These are phyloP conservation scores for Sphaerostilbella broomeana DNA, from an alignment of 2,329 filamentous ascomycete genomes.

Conservation along the genomic window DNA sequence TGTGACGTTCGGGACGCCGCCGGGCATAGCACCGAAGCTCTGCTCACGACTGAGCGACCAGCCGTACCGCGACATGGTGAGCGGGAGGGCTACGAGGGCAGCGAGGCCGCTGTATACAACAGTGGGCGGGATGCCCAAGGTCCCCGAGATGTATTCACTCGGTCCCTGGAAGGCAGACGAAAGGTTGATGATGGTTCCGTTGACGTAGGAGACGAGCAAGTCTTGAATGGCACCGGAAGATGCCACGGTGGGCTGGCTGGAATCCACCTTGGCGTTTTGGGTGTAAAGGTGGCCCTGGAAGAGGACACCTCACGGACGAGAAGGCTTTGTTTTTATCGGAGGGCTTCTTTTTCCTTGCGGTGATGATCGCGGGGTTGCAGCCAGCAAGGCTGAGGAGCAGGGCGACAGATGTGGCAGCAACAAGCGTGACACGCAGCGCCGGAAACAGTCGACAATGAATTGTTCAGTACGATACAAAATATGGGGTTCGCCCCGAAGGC, in stretches of 20 bases:
- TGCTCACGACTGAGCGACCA: conserved; percentile 41
- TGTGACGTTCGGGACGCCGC: conserved; percentile 55
- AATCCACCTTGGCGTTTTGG: conserved; percentile 54
- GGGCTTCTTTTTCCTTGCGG: not conserved
- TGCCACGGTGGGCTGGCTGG: conserved; percentile 50
- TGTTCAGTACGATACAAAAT: no score
- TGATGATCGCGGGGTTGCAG: conserved; percentile 12
- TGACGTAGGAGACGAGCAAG: conserved; percentile 52
- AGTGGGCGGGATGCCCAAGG: conserved; percentile 42
- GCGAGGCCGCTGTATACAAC: conserved; percentile 46
- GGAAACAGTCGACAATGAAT: not conserved
- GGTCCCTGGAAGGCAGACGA: conserved; percentile 41
- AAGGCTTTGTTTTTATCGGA: not conserved
- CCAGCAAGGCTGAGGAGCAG: conserved; percentile 11
- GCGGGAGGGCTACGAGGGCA: conserved; percentile 41
- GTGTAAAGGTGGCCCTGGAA: conserved; percentile 28
- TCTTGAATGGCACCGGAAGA: conserved; percentile 58
- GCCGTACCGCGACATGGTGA: conserved; percentile 51
- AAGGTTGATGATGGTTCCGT: conserved; percentile 44
- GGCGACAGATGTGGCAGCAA: not conserved
- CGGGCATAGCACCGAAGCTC: conserved; percentile 41
- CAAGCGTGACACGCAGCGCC: not conserved
- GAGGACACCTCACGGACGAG: conserved; percentile 26
- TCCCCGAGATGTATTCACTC: conserved; percentile 46
- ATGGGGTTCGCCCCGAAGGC: no score